Conservation (phyloP, 805 yeast genomes). For the Suhomyces sp. region DNA sequence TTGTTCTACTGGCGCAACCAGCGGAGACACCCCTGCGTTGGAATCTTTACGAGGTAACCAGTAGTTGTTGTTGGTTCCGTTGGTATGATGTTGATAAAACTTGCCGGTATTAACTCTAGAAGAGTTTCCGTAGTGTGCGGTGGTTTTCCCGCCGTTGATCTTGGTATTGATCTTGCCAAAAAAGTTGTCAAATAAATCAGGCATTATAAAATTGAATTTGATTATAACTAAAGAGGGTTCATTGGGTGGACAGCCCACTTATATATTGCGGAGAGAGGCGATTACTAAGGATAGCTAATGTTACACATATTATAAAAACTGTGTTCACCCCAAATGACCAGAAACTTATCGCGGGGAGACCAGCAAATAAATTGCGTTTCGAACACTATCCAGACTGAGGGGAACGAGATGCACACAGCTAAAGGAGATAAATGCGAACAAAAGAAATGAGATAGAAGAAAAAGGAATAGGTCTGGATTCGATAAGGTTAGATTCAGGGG, state of each 20-base stretch:
- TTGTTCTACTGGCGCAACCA: background rate
- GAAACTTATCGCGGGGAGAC: background rate
- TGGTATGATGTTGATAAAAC: slow-evolving; percentile 35
- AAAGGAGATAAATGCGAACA: background rate
- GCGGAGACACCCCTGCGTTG: background rate
- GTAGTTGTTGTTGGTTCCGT: slow-evolving; percentile 35
- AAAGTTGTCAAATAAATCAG: slow-evolving; percentile 40
- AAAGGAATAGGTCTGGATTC: background rate
- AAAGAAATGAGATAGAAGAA: background rate
- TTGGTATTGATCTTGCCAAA: slow-evolving; percentile 30
- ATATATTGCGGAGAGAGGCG: background rate
- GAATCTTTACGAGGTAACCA: slow-evolving; percentile 31
- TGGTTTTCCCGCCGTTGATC: slow-evolving; percentile 34
- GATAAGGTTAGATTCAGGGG: background rate
- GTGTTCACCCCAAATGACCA: background rate
- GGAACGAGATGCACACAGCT: background rate
- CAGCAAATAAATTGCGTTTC: background rate
- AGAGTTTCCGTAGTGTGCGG: slow-evolving; percentile 27
- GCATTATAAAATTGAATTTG: slow-evolving; percentile 13
- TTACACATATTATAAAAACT: background rate
- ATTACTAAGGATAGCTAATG: background rate
- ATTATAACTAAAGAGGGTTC: background rate
- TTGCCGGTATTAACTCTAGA: slow-evolving; percentile 37
- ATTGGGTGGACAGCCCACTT: background rate
- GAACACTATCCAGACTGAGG: background rate